Base-by-base conservation (phyloP, 768 basidiomycete genomes). In the Boletales sp. region DNA sequence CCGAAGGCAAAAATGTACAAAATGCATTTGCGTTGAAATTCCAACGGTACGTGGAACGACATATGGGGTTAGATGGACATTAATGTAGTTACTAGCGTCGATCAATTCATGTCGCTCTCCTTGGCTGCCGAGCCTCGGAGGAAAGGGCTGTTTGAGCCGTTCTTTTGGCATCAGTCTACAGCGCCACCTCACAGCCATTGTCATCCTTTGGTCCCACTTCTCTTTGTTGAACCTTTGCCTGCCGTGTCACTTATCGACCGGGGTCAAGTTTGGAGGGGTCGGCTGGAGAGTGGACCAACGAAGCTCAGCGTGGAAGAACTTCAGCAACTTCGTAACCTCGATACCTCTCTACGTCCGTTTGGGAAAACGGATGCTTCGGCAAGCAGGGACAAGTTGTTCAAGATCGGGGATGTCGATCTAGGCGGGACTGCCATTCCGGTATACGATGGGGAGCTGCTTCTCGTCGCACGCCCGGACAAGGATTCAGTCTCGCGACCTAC, bases 81-180 rank as follows among this genome's bases (percentile, higher is more conserved):
- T 60, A 37, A 53, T 53, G 42, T 13, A 18, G 3, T 46, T 45
- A 11, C 42, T 54, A 89, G 86, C 8, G 70, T 86, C 52, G 87
- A 87, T 21, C 86, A 87, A 52, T 90, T 89, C 58, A 86, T 84
- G 79, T 81, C 85, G 0, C 72, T 89, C 17, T 91, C 90, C 2
- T 65, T 89, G 31, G 81, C 86, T 35, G 81, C 84, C 14, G 90
- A 92, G 58, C 82, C 87, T 8, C 78, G 83, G 18, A 74, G 83
- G n/a, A 83, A 78, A 62, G 86, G 86, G 8, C 67, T 85, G 2
- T 90, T 87, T 48, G 87, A 89, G 54, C 86, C 87, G 0, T 80
- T 84, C 56, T 89, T 84, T 67, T 91, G 87, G 87, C 70, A 74
- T 5, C 75, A 77, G 39, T 53, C 72, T 12, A 58, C 64, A 21